Evolutionary conservation across 208 protist species (phyloP).

Genomic region (Porcisia hertigi): DNA sequence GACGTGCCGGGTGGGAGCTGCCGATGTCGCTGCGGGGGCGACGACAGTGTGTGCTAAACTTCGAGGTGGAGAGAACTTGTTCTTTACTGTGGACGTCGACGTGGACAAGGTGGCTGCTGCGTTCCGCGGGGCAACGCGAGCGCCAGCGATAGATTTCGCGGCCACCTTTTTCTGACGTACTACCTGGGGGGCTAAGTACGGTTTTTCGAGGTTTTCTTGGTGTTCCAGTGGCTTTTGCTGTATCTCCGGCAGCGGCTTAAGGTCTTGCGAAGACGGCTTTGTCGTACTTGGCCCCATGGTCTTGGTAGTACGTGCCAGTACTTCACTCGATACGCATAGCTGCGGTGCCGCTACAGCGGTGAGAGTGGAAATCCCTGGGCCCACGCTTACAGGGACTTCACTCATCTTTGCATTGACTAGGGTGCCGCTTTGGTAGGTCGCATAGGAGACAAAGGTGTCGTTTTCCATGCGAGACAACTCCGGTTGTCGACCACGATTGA

Average conservation of each 20-base stretch:
- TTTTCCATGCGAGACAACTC: constrained; percentile 3
- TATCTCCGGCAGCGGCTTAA: neutral
- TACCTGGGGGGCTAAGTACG: too few species aligned
- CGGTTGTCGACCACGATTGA: neutral
- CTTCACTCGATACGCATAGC: neutral
- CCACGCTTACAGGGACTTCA: constrained; percentile 4
- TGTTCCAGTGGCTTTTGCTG: neutral
- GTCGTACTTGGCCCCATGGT: neutral
- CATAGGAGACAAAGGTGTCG: constrained; percentile 32
- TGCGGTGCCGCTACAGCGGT: neutral
- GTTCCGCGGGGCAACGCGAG: neutral
- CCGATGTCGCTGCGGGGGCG: neutral
- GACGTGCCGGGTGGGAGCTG: neutral
- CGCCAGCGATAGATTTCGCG: too few species aligned
- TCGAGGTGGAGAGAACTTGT: neutral
- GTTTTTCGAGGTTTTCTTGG: neutral
- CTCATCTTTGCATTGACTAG: neutral
- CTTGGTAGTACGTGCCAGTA: neutral
- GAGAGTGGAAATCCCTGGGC: neutral
- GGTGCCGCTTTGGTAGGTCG: constrained; percentile 20
- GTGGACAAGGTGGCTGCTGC: neutral
- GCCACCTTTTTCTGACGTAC: neutral
- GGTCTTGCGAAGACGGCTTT: neutral
- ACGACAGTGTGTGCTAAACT: too few species aligned
- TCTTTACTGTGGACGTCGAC: neutral